Conservation (phyloP, 192 early-diverging fungal species). For the Coemansia sp. region DNA sequence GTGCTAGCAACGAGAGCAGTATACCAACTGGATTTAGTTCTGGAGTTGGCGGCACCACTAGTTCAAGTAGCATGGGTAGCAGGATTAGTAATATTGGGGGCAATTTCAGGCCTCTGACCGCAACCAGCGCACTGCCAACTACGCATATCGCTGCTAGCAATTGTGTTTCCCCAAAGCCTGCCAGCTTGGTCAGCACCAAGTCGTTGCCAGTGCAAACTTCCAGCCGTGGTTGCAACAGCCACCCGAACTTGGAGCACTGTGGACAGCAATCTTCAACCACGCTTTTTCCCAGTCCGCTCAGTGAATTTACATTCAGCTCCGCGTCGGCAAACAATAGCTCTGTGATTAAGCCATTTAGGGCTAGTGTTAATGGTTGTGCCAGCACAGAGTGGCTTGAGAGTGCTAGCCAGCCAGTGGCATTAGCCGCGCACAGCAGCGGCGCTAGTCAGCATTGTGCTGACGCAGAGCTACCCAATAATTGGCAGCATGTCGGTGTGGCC, state of each 20-base stretch:
- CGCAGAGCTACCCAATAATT: background rate
- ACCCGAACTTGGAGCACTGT: background rate
- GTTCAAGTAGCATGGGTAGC: background rate
- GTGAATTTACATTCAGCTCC: background rate
- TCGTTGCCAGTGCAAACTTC: background rate
- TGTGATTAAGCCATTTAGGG: slow-evolving; percentile 3
- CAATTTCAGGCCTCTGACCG: background rate
- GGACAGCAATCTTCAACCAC: background rate
- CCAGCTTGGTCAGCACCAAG: background rate
- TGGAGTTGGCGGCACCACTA: background rate
- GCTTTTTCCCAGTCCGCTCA: slow-evolving; percentile 3
- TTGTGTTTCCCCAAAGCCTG: background rate
- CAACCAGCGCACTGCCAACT: background rate
- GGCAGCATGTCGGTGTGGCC: background rate
- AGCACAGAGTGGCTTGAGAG: slow-evolving; percentile 14
- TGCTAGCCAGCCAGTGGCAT: slow-evolving; percentile 4
- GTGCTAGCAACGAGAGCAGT: slow-evolving; percentile 1
- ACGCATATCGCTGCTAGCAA: background rate
- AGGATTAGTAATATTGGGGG: background rate
- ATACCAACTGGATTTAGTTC: background rate
- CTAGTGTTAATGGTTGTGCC: background rate
- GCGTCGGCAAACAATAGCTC: background rate
- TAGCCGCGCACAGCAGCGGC: background rate
- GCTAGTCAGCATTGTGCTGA: slow-evolving; percentile 5
- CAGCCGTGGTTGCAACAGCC: background rate